Base-by-base conservation (phyloP, 2,329 filamentous ascomycete genomes). In the Lecanicillium sp. region DNA sequence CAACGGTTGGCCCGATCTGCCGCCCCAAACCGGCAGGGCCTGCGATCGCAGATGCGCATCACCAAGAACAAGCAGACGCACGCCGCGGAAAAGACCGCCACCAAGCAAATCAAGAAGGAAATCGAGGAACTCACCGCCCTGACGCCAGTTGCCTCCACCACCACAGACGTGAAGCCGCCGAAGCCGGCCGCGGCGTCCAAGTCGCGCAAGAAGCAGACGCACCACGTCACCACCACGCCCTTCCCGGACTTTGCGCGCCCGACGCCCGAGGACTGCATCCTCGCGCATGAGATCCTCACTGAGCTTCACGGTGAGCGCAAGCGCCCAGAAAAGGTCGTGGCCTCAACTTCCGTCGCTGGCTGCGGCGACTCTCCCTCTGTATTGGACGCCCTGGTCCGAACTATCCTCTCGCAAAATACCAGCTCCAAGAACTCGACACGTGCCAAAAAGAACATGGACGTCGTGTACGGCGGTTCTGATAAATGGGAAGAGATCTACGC, bases 161-260 rank as follows among this genome's bases (percentile, higher is more conserved):
- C 19, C 21, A 15, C 27, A 11, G 24, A 39, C 33, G 26, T 15
- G 15, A 44, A 44, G 32, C 42, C 42, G n/a, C 3, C 40, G 4
- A 19, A 26, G 17, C 39, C 40, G 6, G 11, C 27, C 0, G 9
- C 33, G 3, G 15, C 26, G 14, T 19, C 39, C 39, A 43, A 30
- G 1, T 3, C 24, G 8, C 32, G 35, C 20, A 38, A 39, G 5
- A 50, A 50, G 24, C 41, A 50, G 21, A 45, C 24, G 26, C 26
- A 39, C 21, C 41, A 35, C 46, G 23, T 37, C 21, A 39, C 40
- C 20, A 23, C 21, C 20, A 73, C 81, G 1, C 87, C 87, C 0
- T 91, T 84, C 54, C 85, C 86, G 0, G 71, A 81, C 49, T 87
- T 83, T 60, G 58, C 66, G 3, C 80, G 74, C 53, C 87, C 87